phyloP scores from a whole-genome alignment of 2,329 filamentous ascomycete species.

The Grosmannia clavigera region DNA sequence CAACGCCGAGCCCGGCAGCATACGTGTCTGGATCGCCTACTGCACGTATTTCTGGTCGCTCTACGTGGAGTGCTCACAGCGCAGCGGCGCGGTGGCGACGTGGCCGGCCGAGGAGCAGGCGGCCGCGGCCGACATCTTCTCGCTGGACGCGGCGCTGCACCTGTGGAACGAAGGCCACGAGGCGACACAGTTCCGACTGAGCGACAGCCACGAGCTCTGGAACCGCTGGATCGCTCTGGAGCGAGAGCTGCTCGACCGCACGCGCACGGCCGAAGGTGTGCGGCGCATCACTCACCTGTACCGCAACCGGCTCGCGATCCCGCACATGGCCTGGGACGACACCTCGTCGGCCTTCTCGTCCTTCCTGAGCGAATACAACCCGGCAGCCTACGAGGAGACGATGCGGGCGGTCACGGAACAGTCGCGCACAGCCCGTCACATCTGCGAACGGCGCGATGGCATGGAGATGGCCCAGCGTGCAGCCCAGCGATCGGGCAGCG shows the following conservation, averaged over 20 bases:
- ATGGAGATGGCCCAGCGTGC: conserved; percentile 55
- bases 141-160: conserved; percentile 50
- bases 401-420: conserved; percentile 57
- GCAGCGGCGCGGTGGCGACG: conserved; percentile 35
- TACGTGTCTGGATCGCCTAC: conserved; percentile 64
- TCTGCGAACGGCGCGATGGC: conserved; percentile 51
- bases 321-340: conserved; percentile 62
- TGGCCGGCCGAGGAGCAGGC: conserved; percentile 57
- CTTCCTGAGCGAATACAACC: conserved; percentile 61
- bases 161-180: conserved; percentile 62
- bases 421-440: conserved; percentile 50
- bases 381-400: conserved; percentile 56
- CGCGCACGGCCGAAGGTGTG: conserved; percentile 42
- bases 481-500: conserved; percentile 43
- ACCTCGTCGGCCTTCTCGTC: conserved; percentile 65
- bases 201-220: conserved; percentile 70
- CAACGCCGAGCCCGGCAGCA: conserved; percentile 58
- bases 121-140: conserved; percentile 60
- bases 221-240: conserved; percentile 64
- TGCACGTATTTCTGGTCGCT: conserved; percentile 67
- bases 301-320: conserved; percentile 55
- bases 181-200: conserved; percentile 59
- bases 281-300: conserved; percentile 57
- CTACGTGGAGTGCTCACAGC: conserved; percentile 48
- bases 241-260: conserved; percentile 50